Evolutionary conservation across 768 basidiomycete species (phyloP).

Genomic region (Serendipita sp.): DNA sequence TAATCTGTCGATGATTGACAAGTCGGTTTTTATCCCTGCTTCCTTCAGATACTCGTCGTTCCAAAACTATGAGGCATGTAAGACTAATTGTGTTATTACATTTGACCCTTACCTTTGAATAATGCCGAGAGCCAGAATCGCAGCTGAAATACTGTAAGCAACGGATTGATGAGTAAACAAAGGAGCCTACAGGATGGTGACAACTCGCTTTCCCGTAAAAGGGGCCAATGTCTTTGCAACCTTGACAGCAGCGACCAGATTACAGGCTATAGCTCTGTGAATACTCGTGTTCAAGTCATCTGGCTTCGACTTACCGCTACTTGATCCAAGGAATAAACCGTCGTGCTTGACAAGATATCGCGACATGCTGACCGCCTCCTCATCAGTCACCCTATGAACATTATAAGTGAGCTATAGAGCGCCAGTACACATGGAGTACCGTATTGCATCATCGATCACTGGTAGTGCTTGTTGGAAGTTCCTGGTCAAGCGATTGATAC

Average conservation of each 20-base stretch:
- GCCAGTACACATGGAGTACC: background rate
- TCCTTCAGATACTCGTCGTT: constrained; percentile 34
- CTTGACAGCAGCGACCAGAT: constrained; percentile 81
- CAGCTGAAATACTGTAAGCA: constrained; percentile 31
- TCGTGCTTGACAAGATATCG: constrained; percentile 81
- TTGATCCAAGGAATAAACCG: constrained; percentile 89
- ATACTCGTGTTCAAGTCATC: background rate
- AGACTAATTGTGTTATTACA: background rate
- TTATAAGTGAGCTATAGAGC: background rate
- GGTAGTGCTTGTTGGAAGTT: constrained; percentile 78
- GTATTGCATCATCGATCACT: constrained; percentile 52
- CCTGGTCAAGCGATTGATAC: constrained; percentile 82
- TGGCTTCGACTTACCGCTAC: constrained; percentile 28
- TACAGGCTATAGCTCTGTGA: constrained; percentile 45
- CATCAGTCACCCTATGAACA: constrained; percentile 59
- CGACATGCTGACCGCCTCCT: constrained; percentile 91
- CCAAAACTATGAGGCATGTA: constrained; percentile 15
- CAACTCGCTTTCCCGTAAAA: constrained; percentile 52
- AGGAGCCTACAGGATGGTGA: constrained; percentile 59
- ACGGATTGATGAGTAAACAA: background rate
- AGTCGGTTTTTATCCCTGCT: constrained; percentile 21
- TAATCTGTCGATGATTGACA: background rate
- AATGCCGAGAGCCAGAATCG: constrained; percentile 82
- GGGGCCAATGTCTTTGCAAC: constrained; percentile 55
- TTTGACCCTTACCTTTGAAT: constrained; percentile 55